phyloP scores from a whole-genome alignment of 2,329 filamentous ascomycete species.

The Onygena corvina region DNA sequence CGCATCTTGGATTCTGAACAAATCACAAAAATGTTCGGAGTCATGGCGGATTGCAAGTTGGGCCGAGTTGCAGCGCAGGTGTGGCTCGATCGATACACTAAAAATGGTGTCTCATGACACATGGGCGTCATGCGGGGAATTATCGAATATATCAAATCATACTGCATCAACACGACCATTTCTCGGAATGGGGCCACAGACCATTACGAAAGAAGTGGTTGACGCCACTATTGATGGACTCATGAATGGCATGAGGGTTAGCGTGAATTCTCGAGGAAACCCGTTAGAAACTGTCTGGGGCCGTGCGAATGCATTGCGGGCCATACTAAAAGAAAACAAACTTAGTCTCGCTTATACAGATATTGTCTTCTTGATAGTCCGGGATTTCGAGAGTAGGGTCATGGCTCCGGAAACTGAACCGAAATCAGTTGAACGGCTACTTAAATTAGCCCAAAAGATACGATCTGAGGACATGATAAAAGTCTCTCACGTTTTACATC shows the following conservation, averaged over 20 bases:
- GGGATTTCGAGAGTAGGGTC: constrained; percentile 40
- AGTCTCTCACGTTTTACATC: background rate
- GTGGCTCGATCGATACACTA: constrained; percentile 23
- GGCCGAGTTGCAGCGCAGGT: constrained; percentile 22
- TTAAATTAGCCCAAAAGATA: constrained; percentile 18
- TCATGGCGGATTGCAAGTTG: constrained; percentile 35
- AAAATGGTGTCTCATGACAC: constrained; percentile 27
- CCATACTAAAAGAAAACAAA: constrained; percentile 18
- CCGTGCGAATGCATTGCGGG: constrained; percentile 30
- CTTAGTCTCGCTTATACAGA: constrained; percentile 23
- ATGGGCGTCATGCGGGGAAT: constrained; percentile 25
- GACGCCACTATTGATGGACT: constrained; percentile 44
- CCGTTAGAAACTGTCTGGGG: constrained; percentile 24
- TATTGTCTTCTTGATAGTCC: constrained; percentile 34
- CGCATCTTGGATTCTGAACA: constrained; percentile 30
- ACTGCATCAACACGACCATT: constrained; percentile 22
- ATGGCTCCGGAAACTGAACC: constrained; percentile 37
- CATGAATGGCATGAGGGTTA: constrained; percentile 35
- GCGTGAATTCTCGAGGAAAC: constrained; percentile 26
- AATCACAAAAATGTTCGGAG: constrained; percentile 21
- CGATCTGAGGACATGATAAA: background rate
- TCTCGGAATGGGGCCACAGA: constrained; percentile 34
- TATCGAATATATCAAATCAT: constrained; percentile 10
- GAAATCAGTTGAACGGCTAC: constrained; percentile 31
- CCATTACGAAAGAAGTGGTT: constrained; percentile 48